Conservation (phyloP, 495 filamentous ascomycete genomes). For the Lepraria neglecta region DNA sequence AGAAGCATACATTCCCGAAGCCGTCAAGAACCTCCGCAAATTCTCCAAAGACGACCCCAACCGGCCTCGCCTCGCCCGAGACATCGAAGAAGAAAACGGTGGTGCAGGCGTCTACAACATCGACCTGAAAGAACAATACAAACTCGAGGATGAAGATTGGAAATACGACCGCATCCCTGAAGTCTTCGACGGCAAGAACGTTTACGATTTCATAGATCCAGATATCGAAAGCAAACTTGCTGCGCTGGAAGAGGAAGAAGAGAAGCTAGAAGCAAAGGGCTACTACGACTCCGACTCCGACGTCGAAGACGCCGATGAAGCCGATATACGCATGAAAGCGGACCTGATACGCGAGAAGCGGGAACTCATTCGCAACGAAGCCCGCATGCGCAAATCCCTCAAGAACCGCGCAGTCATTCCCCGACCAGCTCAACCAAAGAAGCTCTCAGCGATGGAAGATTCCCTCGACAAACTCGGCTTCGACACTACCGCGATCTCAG, state of each 20-base stretch:
- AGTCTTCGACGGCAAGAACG: conserved; percentile 86
- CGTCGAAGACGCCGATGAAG: conserved; percentile 76
- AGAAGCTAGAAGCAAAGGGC: conserved; percentile 76
- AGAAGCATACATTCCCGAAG: conserved; percentile 86
- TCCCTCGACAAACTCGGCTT: conserved; percentile 78
- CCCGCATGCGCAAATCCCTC: conserved; percentile 82
- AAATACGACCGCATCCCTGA: conserved; percentile 95
- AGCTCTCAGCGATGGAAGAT: conserved; percentile 75
- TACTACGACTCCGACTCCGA: conserved; percentile 66
- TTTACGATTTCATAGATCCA: conserved; percentile 93
- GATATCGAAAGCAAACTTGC: conserved; percentile 90
- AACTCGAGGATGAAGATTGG: conserved; percentile 80
- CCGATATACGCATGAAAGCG: conserved; percentile 81
- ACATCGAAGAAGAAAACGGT: conserved; percentile 87
- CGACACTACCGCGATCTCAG: conserved; percentile 66
- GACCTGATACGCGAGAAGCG: conserved; percentile 93
- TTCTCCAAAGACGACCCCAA: conserved; percentile 84
- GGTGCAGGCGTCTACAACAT: conserved; percentile 94
- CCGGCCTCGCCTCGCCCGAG: conserved; percentile 69
- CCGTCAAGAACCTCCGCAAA: conserved; percentile 69
- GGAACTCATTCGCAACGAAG: conserved; percentile 79
- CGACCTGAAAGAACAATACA: conserved; percentile 79
- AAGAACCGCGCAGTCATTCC: conserved; percentile 95
- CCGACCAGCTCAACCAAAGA: conserved; percentile 63
- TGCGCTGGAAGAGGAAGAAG: conserved; percentile 90